A percentile compares a stretch with the other conserved stretches of the same genome.
These are phyloP conservation scores for Diospyros lotus DNA, from an alignment of 148 eudicot species.

Conservation along the genomic window DNA sequence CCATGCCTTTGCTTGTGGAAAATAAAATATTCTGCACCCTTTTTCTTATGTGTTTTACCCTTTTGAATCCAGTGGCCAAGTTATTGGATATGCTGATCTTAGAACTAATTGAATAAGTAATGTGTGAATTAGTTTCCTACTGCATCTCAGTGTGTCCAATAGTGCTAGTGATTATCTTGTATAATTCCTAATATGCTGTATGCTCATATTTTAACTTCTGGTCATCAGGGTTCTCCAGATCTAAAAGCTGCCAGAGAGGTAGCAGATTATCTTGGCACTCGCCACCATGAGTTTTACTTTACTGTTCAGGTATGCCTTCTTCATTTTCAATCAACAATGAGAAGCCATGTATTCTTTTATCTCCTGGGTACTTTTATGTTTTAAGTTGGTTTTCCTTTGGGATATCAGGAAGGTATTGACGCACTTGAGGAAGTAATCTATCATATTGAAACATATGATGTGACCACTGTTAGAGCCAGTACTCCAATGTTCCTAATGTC, in stretches of 20 bases:
- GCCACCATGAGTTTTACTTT: conserved; percentile 92
- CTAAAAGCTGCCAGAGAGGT: conserved; percentile 89
- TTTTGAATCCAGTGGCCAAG: too few species aligned
- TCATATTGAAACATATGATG: conserved; percentile 94
- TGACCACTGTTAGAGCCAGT: conserved; percentile 91
- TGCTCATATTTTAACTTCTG: conserved; percentile 6
- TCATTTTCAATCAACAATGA: not conserved
- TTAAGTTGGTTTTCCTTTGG: conserved; percentile 12
- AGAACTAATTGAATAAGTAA: too few species aligned
- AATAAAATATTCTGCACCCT: too few species aligned
- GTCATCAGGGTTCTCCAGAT: conserved; percentile 90
- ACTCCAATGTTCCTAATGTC: conserved; percentile 99
- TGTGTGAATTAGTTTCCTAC: too few species aligned
- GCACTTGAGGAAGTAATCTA: conserved; percentile 94
- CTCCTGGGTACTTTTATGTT: not conserved
- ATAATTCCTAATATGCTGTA: too few species aligned
- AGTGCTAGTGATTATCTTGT: too few species aligned
- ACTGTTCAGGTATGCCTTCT: conserved; percentile 71
- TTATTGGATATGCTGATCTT: too few species aligned
- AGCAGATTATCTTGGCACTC: conserved; percentile 87
- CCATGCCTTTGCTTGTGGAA: too few species aligned
- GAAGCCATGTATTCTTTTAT: not conserved
- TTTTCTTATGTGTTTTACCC: too few species aligned
- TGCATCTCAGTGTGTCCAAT: too few species aligned
- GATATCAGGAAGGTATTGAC: conserved; percentile 85